phyloP scores from a whole-genome alignment of 2,329 filamentous ascomycete species.

The Colletotrichum sp. region DNA sequence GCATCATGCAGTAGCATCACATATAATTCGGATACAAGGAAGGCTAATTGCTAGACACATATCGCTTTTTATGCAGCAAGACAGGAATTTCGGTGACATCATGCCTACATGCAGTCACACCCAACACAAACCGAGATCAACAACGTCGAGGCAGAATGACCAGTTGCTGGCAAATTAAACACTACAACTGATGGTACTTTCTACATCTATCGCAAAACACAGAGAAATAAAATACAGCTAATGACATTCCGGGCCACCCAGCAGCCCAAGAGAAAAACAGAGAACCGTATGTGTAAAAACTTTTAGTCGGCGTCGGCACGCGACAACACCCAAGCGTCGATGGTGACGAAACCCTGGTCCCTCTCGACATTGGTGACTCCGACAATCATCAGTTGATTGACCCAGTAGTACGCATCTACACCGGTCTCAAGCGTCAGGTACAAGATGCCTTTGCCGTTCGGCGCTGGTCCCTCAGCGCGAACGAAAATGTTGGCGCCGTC shows the following conservation, averaged over 20 bases:
- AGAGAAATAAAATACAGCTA: background rate
- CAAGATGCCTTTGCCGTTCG: background rate
- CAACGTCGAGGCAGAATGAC: background rate
- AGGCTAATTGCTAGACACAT: background rate
- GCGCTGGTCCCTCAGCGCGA: background rate
- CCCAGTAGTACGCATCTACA: background rate
- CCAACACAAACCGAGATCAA: fast-evolving
- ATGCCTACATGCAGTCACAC: background rate
- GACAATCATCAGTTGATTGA: background rate
- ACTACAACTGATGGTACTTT: fast-evolving
- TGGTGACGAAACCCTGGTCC: background rate
- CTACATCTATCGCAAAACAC: background rate
- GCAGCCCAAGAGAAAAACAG: background rate
- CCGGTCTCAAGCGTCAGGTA: background rate
- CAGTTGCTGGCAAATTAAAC: background rate
- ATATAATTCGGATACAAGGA: background rate
- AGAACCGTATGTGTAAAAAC: too few relatives aligned
- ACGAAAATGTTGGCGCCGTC: background rate
- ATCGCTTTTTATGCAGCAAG: background rate
- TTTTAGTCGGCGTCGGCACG: background rate
- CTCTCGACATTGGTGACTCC: background rate
- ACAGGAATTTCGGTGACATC: background rate
- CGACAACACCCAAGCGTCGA: background rate
- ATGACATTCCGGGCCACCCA: fast-evolving
- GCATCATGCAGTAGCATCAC: background rate